phyloP scores from a whole-genome alignment of 1,284 basidiomycete genomes.

The Peniophora sp. region DNA sequence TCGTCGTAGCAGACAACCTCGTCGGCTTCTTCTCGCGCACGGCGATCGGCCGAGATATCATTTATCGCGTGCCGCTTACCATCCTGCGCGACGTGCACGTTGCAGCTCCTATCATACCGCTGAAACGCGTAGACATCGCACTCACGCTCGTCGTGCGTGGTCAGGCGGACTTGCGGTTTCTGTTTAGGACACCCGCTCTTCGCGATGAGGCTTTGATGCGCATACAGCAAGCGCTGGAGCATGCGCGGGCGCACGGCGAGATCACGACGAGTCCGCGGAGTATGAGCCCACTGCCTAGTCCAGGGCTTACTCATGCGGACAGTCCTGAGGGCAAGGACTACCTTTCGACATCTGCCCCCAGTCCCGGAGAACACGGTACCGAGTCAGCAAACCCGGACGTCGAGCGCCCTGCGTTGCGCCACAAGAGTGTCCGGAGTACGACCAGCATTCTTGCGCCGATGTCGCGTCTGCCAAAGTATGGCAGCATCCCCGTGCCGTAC shows the following conservation, averaged over 20 bases:
- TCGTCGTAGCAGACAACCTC: constrained; percentile 33
- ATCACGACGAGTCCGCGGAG: neutral
- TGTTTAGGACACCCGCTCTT: constrained; percentile 34
- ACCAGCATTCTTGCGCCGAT: constrained; percentile 31
- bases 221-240: constrained; percentile 20
- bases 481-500: constrained; percentile 7
- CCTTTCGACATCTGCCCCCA: too few relatives aligned
- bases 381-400: neutral
- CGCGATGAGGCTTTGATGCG: constrained; percentile 39
- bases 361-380: too few relatives aligned
- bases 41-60: constrained; percentile 26
- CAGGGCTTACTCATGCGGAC: too few relatives aligned
- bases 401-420: neutral
- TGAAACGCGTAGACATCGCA: constrained; percentile 33
- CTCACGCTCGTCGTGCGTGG: constrained; percentile 43
- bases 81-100: constrained; percentile 35
- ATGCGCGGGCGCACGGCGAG: constrained; percentile 1
- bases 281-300: too few relatives aligned
- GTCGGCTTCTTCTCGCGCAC: constrained; percentile 45
- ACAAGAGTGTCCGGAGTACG: constrained; percentile 16
- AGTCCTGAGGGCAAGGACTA: too few relatives aligned
- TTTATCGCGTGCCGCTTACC: constrained; percentile 42
- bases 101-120: constrained; percentile 14
- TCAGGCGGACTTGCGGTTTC: constrained; percentile 39
- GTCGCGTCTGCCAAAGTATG: constrained; percentile 18